phyloP scores from a whole-genome alignment of 208 protist genomes.

The Wallacemonas rigidus region DNA sequence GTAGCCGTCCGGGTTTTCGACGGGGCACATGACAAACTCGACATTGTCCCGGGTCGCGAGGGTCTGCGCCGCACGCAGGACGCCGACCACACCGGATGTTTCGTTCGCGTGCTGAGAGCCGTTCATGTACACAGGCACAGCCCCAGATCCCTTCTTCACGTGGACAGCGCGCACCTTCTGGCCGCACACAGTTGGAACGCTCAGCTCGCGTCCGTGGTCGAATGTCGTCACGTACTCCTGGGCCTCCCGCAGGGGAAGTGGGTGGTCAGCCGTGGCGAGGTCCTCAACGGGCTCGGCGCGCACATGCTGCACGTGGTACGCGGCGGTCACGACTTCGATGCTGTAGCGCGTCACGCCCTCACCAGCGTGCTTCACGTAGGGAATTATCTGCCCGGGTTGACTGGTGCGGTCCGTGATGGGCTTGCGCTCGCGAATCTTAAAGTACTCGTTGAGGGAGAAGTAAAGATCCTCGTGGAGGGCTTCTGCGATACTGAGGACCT shows the following conservation, averaged over 20 bases:
- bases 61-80: conserved; percentile 2
- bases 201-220: conserved; percentile 3
- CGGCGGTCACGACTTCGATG: conserved; percentile 11
- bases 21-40: conserved; percentile 7
- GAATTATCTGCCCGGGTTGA: conserved; percentile 5
- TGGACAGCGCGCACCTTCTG: conserved; percentile 6
- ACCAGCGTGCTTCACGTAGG: conserved; percentile 3
- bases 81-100: conserved; percentile 1
- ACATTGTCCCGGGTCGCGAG: conserved; percentile 1
- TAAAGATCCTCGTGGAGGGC: conserved; percentile 12
- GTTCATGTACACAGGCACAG: conserved; percentile 9
- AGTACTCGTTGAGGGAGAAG: conserved; percentile 15
- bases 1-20: conserved; percentile 14
- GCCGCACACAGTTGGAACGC: conserved; percentile 5
- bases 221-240: conserved; percentile 5
- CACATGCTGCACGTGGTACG: conserved; percentile 1
- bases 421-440: conserved; percentile 10
- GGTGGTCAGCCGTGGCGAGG: conserved; percentile 6
- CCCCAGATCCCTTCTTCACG: neutral
- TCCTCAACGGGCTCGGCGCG: neutral
- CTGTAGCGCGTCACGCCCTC: conserved; percentile 2
- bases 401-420: conserved; percentile 1
- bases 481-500: conserved; percentile 4
- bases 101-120: conserved; percentile 12
- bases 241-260: neutral